phyloP scores from a whole-genome alignment of 2,329 filamentous ascomycete species.

The Penicillium verrucosum region DNA sequence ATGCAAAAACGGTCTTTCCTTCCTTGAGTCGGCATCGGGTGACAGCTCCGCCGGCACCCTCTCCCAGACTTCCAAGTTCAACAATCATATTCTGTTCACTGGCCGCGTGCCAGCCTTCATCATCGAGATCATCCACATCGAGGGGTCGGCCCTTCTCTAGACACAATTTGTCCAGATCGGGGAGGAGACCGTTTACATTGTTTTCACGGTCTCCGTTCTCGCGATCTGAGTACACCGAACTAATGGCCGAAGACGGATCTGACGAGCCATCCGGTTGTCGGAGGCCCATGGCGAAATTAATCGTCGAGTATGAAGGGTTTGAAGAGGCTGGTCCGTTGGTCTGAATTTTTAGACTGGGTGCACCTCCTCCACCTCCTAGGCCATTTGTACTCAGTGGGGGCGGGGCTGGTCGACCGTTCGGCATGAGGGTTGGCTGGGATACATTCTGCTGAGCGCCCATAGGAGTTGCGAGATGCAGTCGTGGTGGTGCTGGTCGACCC shows the following conservation, averaged over 20 bases:
- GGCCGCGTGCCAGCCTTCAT: constrained; percentile 91
- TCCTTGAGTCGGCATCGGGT: constrained; percentile 85
- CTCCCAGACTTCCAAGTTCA: constrained; percentile 84
- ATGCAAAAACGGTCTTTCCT: constrained; percentile 89
- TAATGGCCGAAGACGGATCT: constrained; percentile 84
- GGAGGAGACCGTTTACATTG: constrained; percentile 72
- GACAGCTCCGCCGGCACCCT: constrained; percentile 93
- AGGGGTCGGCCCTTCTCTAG: constrained; percentile 77
- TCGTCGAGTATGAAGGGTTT: constrained; percentile 69
- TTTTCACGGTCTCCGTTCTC: constrained; percentile 78
- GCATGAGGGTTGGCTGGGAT: constrained; percentile 60
- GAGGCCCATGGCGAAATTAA: constrained; percentile 75
- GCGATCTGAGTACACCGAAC: constrained; percentile 76
- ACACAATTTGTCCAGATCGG: constrained; percentile 74
- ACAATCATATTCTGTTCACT: constrained; percentile 83
- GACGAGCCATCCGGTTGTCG: constrained; percentile 63
- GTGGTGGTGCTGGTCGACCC: constrained; percentile 66
- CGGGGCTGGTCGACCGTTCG: constrained; percentile 53
- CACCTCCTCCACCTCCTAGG: constrained; percentile 71
- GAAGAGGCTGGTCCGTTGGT: constrained; percentile 80
- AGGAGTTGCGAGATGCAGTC: constrained; percentile 79
- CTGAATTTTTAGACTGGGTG: constrained; percentile 74
- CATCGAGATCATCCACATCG: constrained; percentile 92
- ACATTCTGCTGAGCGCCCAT: constrained; percentile 70
- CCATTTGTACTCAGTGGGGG: constrained; percentile 64